Conservation (phyloP, 2,329 filamentous ascomycete genomes). For the Penicillium crustosum region DNA sequence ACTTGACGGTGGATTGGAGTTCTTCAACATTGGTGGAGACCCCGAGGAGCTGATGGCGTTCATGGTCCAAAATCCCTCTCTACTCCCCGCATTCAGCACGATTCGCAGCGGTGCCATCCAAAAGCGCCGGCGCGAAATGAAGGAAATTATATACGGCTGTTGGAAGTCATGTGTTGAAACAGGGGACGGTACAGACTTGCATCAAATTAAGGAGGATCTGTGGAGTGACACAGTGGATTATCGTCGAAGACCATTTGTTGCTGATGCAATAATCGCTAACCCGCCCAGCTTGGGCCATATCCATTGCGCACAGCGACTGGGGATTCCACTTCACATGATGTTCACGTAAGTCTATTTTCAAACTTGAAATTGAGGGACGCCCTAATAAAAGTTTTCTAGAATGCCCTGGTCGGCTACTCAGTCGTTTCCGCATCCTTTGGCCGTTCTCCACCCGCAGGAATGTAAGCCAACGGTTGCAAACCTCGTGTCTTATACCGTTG, state of each 20-base stretch:
- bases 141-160: conserved; percentile 76
- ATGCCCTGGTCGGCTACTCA: conserved; percentile 91
- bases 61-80: conserved; percentile 84
- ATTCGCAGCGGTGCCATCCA: conserved; percentile 75
- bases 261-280: conserved; percentile 85
- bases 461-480: conserved; percentile 76
- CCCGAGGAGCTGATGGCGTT: conserved; percentile 78
- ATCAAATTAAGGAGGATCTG: conserved; percentile 52
- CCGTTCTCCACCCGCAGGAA: conserved; percentile 75
- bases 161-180: conserved; percentile 84
- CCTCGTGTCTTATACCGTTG: conserved; percentile 77
- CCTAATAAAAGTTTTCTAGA: conserved; percentile 35
- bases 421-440: conserved; percentile 81
- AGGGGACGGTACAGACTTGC: conserved; percentile 62
- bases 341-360: conserved; percentile 65
- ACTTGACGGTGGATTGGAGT: conserved; percentile 70
- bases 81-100: conserved; percentile 78
- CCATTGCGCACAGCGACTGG: conserved; percentile 75
- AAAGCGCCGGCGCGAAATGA: conserved; percentile 73
- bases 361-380: not conserved
- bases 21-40: conserved; percentile 73
- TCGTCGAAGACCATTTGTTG: conserved; percentile 68
- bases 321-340: conserved; percentile 79
- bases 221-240: conserved; percentile 40
- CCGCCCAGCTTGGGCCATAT: conserved; percentile 76